Percentiles rank a stretch among this genome's conserved stretches.
Evolutionary conservation across 768 basidiomycete species (phyloP).

Genomic region (Macrocybe gigantea): DNA sequence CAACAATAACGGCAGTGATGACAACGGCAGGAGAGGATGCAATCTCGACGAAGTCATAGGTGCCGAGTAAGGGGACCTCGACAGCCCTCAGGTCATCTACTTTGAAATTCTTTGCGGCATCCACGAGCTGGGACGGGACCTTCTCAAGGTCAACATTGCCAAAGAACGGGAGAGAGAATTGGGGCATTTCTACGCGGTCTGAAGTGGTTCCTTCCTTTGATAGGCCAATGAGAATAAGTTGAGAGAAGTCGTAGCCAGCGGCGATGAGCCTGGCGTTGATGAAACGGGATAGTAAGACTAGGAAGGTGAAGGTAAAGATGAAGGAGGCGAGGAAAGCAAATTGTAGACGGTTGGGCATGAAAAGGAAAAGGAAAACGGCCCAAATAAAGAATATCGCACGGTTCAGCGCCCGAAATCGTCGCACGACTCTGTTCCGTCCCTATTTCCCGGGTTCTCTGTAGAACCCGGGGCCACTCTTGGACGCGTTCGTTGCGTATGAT

Average conservation of each 20-base stretch:
- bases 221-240: conserved; percentile 61
- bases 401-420: conserved; percentile 4
- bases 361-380: conserved; percentile 3
- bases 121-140: conserved; percentile 10
- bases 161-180: conserved; percentile 4
- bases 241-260: conserved; percentile 51
- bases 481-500: no score
- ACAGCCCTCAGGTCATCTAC: conserved; percentile 24
- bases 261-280: conserved; percentile 37
- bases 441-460: no score
- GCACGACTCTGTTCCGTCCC: background rate
- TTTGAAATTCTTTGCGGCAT: conserved; percentile 17
- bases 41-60: conserved; percentile 30
- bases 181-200: conserved; percentile 6
- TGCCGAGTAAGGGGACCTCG: conserved; percentile 28
- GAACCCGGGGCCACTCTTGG: no score
- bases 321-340: conserved; percentile 51
- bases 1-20: conserved; percentile 43
- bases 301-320: conserved; percentile 36
- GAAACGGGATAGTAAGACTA: conserved; percentile 38
- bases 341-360: conserved; percentile 56
- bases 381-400: conserved; percentile 5
- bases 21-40: conserved; percentile 42
- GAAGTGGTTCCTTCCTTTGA: conserved; percentile 16
- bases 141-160: conserved; percentile 14